Percentiles rank a stretch among this genome's conserved stretches.
phyloP scores from a whole-genome alignment of 371 early-diverging fungal species.

The Mucor indicus region DNA sequence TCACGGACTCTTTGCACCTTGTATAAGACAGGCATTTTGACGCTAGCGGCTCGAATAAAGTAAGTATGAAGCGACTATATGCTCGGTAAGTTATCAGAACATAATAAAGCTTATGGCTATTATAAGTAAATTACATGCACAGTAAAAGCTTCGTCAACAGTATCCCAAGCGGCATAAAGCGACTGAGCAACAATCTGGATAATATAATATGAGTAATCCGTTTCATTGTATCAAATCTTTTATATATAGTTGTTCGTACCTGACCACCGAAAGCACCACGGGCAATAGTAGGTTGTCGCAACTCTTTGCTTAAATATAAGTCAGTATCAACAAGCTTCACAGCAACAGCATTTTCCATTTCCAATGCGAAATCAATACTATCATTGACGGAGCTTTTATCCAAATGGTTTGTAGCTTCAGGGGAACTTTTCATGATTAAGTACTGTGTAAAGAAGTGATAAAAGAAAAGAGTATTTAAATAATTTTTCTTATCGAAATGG shows the following conservation, averaged over 20 bases:
- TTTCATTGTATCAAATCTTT: too few species aligned
- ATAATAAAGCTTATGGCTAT: too few species aligned
- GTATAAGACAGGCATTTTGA: constrained; percentile 39
- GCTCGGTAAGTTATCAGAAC: too few species aligned
- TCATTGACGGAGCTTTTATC: too few species aligned
- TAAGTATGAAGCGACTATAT: constrained; percentile 39
- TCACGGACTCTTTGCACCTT: constrained; percentile 38
- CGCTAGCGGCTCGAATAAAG: constrained; percentile 38
- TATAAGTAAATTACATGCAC: constrained; percentile 52
- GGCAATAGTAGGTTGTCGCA: constrained; percentile 77
- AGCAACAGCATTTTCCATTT: constrained; percentile 16
- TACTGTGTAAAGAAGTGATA: too few species aligned
- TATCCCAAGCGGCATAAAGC: constrained; percentile 74
- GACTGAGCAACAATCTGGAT: constrained; percentile 73
- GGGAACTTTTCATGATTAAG: too few species aligned
- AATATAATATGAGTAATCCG: neutral
- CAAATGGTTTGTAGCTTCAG: too few species aligned
- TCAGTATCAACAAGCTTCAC: constrained; percentile 56
- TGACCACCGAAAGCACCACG: constrained; percentile 83
- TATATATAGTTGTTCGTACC: too few species aligned
- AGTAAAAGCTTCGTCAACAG: constrained; percentile 64
- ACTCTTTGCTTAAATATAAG: constrained; percentile 66
- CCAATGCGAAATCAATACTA: constrained; percentile 1
- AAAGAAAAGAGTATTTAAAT: too few species aligned
- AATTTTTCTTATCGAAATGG: too few species aligned